Evolutionary conservation across 345 rosid genomes (phyloP).

Genomic region (Gossypium arboreum): DNA sequence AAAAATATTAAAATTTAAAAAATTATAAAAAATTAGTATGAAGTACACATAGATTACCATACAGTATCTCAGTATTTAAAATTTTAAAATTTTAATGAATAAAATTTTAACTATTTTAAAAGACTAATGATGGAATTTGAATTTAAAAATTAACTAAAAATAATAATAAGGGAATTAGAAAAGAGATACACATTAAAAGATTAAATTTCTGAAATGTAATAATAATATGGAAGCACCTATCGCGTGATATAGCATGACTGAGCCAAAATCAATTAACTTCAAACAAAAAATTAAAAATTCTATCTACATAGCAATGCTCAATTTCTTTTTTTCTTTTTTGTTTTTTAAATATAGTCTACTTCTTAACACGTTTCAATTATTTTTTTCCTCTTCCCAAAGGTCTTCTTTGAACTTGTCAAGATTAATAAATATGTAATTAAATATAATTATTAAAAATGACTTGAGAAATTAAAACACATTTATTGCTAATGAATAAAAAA

Average conservation of each 20-base stretch:
- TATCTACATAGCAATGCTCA: neutral
- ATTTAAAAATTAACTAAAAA: too few species aligned
- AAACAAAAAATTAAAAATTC: neutral
- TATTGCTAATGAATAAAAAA: neutral
- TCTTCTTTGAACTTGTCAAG: slow-evolving; percentile 5
- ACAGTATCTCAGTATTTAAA: too few species aligned
- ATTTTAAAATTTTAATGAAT: too few species aligned
- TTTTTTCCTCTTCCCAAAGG: neutral
- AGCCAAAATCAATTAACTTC: neutral
- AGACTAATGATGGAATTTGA: too few species aligned
- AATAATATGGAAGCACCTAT: neutral
- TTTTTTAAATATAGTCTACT: neutral
- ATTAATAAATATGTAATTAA: neutral
- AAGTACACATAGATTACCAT: rapidly evolving
- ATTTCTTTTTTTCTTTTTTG: neutral
- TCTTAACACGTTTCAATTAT: neutral
- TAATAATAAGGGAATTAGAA: too few species aligned
- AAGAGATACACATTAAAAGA: too few species aligned
- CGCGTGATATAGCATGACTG: neutral
- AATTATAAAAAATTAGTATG: too few species aligned
- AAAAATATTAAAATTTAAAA: too few species aligned
- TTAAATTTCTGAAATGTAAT: neutral
- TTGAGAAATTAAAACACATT: slow-evolving; percentile 6
- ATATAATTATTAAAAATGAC: neutral
- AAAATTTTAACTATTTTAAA: too few species aligned